Evolutionary conservation across 2,329 filamentous ascomycete species (phyloP).

Genomic region (Aphanocladium album): DNA sequence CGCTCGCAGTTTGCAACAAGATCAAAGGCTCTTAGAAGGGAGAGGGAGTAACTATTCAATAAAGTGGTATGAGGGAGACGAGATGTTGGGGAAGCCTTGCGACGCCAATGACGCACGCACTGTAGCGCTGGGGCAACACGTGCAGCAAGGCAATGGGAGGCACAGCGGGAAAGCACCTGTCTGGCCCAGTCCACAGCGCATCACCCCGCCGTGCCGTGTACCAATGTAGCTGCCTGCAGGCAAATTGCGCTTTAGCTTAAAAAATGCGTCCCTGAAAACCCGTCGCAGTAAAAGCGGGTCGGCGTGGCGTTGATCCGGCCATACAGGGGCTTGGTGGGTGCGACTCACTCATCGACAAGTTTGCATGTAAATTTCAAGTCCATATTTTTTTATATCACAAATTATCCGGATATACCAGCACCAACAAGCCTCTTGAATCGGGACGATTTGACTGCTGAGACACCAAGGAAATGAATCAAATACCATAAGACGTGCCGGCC

Average conservation of each 20-base stretch:
- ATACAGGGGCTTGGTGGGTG: not conserved
- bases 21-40: not conserved
- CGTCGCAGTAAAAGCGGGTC: conserved; percentile 3
- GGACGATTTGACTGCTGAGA: not conserved
- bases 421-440: not conserved
- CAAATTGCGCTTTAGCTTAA: too few species aligned
- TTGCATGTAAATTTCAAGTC: not conserved
- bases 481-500: not conserved
- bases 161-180: too few species aligned
- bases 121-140: not conserved
- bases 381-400: conserved; percentile 4
- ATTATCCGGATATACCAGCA: not conserved
- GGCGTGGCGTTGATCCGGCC: not conserved
- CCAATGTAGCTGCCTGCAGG: not conserved
- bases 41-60: not conserved
- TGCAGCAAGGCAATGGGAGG: not conserved
- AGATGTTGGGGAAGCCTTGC: not conserved
- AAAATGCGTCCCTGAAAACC: not conserved
- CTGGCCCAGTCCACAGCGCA: too few species aligned
- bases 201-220: not conserved
- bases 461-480: conserved; percentile 1
- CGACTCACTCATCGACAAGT: not conserved
- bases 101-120: conserved; percentile 4
- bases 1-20: not conserved
- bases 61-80: not conserved